These are phyloP conservation scores for Brassica cretica DNA, from an alignment of 345 rosid genomes.

Conservation along the genomic window DNA sequence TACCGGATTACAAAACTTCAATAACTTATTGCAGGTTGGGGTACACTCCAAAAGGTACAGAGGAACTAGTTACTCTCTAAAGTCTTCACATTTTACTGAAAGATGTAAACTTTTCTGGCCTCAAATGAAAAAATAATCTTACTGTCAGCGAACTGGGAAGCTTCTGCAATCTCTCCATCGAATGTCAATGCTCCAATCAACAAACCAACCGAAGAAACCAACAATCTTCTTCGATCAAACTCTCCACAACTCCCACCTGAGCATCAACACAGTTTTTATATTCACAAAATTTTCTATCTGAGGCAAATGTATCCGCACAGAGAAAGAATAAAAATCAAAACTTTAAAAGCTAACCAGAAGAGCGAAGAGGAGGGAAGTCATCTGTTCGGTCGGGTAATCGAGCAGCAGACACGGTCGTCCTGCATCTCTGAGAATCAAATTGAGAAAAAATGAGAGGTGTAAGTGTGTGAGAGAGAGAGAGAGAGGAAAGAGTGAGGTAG, in stretches of 20 bases:
- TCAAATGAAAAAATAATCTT: not conserved
- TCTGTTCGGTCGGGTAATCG: not conserved
- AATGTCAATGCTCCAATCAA: constrained; percentile 41
- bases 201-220: constrained; percentile 52
- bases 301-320: not conserved
- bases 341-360: not conserved
- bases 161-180: constrained; percentile 47
- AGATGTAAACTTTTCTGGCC: not conserved
- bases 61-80: too few relatives aligned
- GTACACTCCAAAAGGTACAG: too few relatives aligned
- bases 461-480: too few relatives aligned
- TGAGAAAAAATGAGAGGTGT: not conserved
- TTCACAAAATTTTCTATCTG: too few relatives aligned
- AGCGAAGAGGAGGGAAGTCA: not conserved
- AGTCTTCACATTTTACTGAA: not conserved
- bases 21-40: too few relatives aligned
- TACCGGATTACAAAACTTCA: too few relatives aligned
- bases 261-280: not conserved
- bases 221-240: constrained; percentile 54
- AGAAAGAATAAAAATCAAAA: not conserved
- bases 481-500: too few relatives aligned
- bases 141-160: constrained; percentile 88
- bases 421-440: not conserved
- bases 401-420: not conserved
- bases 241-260: constrained; percentile 42